Percentiles rank a stretch among this genome's conserved stretches.
Conservation (phyloP, 441 rosid genomes). For the Adansonia madagascariensis region DNA sequence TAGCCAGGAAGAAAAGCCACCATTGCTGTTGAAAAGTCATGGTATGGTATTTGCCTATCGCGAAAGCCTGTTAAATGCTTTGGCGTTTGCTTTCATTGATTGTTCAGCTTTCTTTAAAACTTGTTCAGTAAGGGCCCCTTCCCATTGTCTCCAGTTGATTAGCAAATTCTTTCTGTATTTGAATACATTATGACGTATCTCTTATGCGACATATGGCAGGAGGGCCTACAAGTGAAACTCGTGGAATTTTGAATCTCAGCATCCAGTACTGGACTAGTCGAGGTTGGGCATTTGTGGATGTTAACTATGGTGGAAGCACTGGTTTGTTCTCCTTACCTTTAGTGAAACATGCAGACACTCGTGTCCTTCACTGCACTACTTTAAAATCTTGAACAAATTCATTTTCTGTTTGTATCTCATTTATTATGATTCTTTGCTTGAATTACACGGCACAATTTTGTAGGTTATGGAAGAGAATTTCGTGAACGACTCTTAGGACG, state of each 20-base stretch:
- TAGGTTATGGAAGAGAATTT: slow-evolving; percentile 92
- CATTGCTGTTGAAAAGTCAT: slow-evolving; percentile 81
- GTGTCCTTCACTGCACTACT: background rate
- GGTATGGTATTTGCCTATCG: slow-evolving; percentile 49
- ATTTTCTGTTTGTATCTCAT: slow-evolving; percentile 23
- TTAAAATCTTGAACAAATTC: background rate
- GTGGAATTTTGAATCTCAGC: slow-evolving; percentile 65
- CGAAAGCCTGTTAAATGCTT: background rate
- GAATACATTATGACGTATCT: slow-evolving; percentile 12
- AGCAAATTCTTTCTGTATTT: slow-evolving; percentile 2
- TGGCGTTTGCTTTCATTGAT: background rate
- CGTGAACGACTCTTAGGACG: slow-evolving; percentile 66
- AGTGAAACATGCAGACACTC: background rate
- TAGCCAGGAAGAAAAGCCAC: slow-evolving; percentile 78
- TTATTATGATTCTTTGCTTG: slow-evolving; percentile 21
- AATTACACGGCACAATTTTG: slow-evolving; percentile 26
- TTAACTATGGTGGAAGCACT: slow-evolving; percentile 97
- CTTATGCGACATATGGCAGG: slow-evolving; percentile 44
- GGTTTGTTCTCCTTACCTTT: slow-evolving; percentile 53
- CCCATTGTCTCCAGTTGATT: background rate
- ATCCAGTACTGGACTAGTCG: slow-evolving; percentile 95
- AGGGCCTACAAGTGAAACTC: slow-evolving; percentile 82
- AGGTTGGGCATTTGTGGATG: slow-evolving; percentile 74
- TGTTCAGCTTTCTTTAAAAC: background rate
- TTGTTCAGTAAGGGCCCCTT: background rate